A percentile compares a stretch with the other conserved stretches of the same genome.
Evolutionary conservation across 495 filamentous ascomycete species (phyloP).

Genomic region (Evansstolkia leycettana): DNA sequence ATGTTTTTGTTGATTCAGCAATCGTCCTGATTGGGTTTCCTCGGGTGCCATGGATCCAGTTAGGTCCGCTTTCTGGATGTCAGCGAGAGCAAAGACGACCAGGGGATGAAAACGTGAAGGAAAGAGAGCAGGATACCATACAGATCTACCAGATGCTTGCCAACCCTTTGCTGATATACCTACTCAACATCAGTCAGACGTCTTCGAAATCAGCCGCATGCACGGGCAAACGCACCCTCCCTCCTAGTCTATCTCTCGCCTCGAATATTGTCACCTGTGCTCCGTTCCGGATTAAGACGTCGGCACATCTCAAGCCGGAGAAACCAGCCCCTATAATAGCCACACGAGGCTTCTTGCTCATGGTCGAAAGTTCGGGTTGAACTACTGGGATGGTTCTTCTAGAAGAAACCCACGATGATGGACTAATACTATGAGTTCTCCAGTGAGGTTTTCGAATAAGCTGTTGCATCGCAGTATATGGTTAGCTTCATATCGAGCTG

Average conservation of each 20-base stretch:
- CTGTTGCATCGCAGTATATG: too few species aligned
- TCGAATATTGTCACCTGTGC: constrained; percentile 78
- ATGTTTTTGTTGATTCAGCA: constrained; percentile 54
- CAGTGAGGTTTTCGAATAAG: too few species aligned
- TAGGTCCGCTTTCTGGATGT: constrained; percentile 52
- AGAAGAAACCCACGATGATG: too few species aligned
- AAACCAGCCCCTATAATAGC: constrained; percentile 79
- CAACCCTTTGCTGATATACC: constrained; percentile 27
- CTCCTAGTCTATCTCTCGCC: constrained; percentile 71
- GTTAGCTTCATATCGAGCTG: too few species aligned
- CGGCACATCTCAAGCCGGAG: constrained; percentile 77
- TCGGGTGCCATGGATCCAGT: constrained; percentile 88
- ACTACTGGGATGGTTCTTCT: too few species aligned
- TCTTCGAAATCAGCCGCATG: not conserved
- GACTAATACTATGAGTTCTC: too few species aligned
- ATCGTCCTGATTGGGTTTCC: constrained; percentile 77
- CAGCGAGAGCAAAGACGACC: not conserved
- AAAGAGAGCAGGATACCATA: constrained; percentile 8
- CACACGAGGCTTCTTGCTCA: constrained; percentile 37
- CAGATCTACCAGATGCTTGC: constrained; percentile 35
- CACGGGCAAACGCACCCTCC: constrained; percentile 44
- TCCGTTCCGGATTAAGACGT: constrained; percentile 66
- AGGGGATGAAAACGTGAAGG: constrained; percentile 1
- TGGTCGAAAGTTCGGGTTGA: constrained; percentile 2
- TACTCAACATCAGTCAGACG: constrained; percentile 7